Evolutionary conservation across 1,284 basidiomycete genomes (phyloP).

Genomic region (Puccinia triticina): DNA sequence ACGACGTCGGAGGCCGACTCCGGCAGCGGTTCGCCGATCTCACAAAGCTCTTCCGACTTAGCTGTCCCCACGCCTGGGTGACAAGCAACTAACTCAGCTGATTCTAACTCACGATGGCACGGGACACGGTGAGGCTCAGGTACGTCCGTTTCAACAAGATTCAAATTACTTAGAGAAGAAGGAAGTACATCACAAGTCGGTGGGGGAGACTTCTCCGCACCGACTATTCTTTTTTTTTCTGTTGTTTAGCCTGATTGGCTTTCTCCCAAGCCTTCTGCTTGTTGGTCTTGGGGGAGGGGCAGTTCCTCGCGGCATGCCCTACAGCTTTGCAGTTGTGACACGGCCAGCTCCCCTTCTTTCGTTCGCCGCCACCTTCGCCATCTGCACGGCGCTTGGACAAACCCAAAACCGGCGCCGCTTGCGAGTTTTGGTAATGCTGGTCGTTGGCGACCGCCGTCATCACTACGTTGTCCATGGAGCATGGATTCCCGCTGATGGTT

Average conservation of each 20-base stretch:
- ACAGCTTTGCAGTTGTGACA: not conserved
- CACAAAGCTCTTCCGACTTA: not conserved
- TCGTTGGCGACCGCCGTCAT: not conserved
- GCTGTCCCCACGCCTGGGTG: not conserved
- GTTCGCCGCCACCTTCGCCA: not conserved
- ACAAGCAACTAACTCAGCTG: not conserved
- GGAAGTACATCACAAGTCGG: not conserved
- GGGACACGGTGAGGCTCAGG: not conserved
- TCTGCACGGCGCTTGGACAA: not conserved
- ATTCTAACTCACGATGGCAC: not conserved
- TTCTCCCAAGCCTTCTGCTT: not conserved
- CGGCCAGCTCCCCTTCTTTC: not conserved
- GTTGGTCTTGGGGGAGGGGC: not conserved
- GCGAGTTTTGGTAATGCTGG: not conserved
- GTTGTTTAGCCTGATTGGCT: not conserved
- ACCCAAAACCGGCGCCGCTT: not conserved
- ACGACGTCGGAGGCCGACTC: not conserved
- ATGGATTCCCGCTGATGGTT: not conserved
- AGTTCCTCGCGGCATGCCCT: not conserved
- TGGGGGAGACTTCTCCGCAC: not conserved
- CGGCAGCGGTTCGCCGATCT: not conserved
- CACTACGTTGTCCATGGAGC: not conserved
- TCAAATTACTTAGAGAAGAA: not conserved
- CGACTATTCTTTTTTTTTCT: not conserved
- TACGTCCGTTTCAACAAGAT: not conserved